phyloP scores from a whole-genome alignment of 2,329 filamentous ascomycete species.

The Rutstroemia sp. region DNA sequence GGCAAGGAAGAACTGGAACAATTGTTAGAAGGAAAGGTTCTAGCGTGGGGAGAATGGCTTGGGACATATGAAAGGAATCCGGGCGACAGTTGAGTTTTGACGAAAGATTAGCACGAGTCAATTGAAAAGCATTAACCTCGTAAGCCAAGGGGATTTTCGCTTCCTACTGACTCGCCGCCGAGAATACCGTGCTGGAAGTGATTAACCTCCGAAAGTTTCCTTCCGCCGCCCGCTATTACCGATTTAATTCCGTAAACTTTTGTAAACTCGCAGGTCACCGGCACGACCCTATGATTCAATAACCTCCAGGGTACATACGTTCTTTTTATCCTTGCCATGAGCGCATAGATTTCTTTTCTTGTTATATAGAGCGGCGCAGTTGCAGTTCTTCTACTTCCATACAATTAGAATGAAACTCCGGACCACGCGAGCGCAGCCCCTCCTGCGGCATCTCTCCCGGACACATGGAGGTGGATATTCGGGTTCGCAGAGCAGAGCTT shows the following conservation, averaged over 20 bases:
- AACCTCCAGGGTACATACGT: not conserved
- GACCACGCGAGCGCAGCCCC: not conserved
- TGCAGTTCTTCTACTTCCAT: not conserved
- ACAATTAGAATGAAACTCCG: slow-evolving; percentile 4
- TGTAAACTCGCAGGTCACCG: too few species aligned
- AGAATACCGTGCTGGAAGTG: not conserved
- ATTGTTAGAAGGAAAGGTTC: not conserved
- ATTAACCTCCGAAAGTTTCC: not conserved
- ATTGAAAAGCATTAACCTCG: too few species aligned
- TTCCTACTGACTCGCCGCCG: not conserved
- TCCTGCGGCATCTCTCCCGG: not conserved
- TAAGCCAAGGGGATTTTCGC: not conserved
- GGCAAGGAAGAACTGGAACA: not conserved
- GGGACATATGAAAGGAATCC: not conserved
- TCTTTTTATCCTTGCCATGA: not conserved
- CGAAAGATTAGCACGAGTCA: not conserved
- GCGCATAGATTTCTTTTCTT: not conserved
- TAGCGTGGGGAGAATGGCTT: not conserved
- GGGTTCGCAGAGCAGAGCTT: not conserved
- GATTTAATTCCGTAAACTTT: not conserved
- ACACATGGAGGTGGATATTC: not conserved
- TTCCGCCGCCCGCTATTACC: not conserved
- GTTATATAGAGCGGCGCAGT: not conserved
- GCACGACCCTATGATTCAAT: too few species aligned
- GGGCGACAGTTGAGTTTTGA: not conserved